phyloP scores from a whole-genome alignment of 2,329 filamentous ascomycete genomes.

The Cordyceps fumosorosea region DNA sequence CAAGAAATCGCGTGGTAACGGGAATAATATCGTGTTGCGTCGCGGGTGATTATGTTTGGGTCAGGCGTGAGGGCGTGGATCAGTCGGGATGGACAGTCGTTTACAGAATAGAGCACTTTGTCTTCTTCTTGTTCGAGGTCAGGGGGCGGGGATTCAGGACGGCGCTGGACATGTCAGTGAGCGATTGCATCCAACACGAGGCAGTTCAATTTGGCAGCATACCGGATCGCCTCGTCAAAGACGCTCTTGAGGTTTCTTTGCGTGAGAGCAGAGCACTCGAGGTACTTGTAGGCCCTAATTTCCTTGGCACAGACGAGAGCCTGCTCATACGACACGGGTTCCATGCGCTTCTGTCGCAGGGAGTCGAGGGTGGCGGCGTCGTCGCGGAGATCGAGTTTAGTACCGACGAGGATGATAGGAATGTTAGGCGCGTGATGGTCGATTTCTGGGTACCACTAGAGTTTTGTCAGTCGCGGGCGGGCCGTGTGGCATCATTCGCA shows the following conservation, averaged over 20 bases:
- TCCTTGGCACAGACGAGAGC: conserved; percentile 85
- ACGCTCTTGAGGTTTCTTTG: conserved; percentile 97
- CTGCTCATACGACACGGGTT: conserved; percentile 92
- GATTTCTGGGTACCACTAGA: conserved; percentile 93
- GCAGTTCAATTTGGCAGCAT: conserved; percentile 29
- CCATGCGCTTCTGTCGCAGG: conserved; percentile 87
- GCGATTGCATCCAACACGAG: too few relatives aligned
- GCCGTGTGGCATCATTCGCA: background rate
- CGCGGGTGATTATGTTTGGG: background rate
- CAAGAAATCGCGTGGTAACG: background rate
- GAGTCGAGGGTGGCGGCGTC: conserved; percentile 76
- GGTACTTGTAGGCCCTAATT: conserved; percentile 92
- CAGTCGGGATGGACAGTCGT: conserved; percentile 13
- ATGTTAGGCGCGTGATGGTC: conserved; percentile 93
- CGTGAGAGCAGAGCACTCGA: conserved; percentile 94
- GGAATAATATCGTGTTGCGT: background rate
- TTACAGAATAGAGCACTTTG: conserved; percentile 66
- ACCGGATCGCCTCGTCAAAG: conserved; percentile 98
- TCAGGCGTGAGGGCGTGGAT: background rate
- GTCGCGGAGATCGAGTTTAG: conserved; percentile 92
- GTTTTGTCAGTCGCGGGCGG: background rate
- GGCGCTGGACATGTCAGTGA: conserved; percentile 43
- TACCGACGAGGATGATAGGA: conserved; percentile 93
- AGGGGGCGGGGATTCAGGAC: conserved; percentile 63
- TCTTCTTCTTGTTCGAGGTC: conserved; percentile 52